Conservation (phyloP, 2,329 filamentous ascomycete species). For the Cercospora sp. region DNA sequence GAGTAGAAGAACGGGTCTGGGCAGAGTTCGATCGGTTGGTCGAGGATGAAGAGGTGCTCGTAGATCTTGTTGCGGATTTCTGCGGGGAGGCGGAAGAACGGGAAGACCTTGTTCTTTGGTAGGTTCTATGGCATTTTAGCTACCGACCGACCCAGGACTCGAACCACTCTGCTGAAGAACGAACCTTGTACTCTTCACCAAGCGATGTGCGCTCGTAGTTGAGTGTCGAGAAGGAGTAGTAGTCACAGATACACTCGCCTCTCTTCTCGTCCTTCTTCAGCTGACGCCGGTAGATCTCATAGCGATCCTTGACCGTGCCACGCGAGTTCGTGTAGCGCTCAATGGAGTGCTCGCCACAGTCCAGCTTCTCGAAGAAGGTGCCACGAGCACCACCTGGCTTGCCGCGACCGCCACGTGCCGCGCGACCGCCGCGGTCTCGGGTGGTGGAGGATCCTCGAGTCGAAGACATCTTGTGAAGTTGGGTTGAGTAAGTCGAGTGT, state of each 20-base stretch:
- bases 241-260: not conserved
- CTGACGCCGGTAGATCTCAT: not conserved
- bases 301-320: not conserved
- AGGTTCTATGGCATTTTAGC: not conserved
- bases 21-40: conserved; percentile 9
- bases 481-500: not conserved
- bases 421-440: not conserved
- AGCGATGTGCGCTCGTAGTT: not conserved
- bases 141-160: not conserved
- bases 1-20: not conserved
- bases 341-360: not conserved
- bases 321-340: not conserved
- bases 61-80: conserved; percentile 15
- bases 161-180: not conserved
- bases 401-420: not conserved
- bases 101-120: conserved; percentile 2
- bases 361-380: not conserved
- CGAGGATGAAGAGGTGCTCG: not conserved
- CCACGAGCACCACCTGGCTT: not conserved
- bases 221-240: not conserved
- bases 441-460: not conserved
- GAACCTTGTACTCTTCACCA: not conserved
- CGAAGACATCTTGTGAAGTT: not conserved
- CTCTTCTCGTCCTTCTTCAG: not conserved
- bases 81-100: conserved; percentile 4